phyloP scores from a whole-genome alignment of 2,329 filamentous ascomycete genomes.

The Triangularia verruculosa region DNA sequence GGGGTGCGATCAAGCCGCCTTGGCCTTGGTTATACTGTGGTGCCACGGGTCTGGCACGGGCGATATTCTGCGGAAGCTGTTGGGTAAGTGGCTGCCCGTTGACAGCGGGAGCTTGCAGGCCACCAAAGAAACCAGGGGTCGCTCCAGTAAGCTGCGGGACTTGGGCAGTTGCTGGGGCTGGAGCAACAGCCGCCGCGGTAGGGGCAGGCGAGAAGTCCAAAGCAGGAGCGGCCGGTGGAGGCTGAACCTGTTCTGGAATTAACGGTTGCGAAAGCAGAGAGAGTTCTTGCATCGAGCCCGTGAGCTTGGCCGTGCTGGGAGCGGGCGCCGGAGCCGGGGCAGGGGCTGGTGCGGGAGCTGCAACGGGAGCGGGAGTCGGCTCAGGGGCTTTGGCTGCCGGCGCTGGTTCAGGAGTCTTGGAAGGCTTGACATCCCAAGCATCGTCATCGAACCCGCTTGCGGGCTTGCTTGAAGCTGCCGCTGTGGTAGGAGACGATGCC shows the following conservation, averaged over 20 bases:
- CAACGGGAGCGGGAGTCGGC: constrained; percentile 37
- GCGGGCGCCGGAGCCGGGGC: constrained; percentile 28
- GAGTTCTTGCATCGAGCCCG: constrained; percentile 64
- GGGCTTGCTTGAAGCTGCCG: constrained; percentile 30
- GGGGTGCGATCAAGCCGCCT: constrained; percentile 69
- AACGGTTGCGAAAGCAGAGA: constrained; percentile 53
- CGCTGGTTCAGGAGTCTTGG: constrained; percentile 49
- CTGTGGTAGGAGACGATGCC: constrained; percentile 30
- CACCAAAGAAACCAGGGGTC: constrained; percentile 57
- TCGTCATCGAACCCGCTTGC: constrained; percentile 82
- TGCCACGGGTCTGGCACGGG: constrained; percentile 67
- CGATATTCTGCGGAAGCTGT: constrained; percentile 43
- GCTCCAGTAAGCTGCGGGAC: constrained; percentile 50
- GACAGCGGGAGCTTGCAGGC: constrained; percentile 40
- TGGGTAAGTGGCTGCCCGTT: constrained; percentile 39
- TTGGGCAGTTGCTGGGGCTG: constrained; percentile 37
- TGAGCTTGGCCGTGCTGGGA: constrained; percentile 47
- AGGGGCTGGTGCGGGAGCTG: constrained; percentile 37
- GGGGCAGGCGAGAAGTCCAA: constrained; percentile 36
- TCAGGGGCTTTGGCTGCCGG: constrained; percentile 23
- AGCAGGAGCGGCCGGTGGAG: constrained; percentile 33
- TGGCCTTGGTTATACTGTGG: constrained; percentile 61
- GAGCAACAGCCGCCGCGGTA: constrained; percentile 32
- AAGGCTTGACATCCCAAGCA: constrained; percentile 93
- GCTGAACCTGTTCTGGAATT: constrained; percentile 46